Conservation (phyloP, 352 stramenopile species). For the Globisporangium solare region DNA sequence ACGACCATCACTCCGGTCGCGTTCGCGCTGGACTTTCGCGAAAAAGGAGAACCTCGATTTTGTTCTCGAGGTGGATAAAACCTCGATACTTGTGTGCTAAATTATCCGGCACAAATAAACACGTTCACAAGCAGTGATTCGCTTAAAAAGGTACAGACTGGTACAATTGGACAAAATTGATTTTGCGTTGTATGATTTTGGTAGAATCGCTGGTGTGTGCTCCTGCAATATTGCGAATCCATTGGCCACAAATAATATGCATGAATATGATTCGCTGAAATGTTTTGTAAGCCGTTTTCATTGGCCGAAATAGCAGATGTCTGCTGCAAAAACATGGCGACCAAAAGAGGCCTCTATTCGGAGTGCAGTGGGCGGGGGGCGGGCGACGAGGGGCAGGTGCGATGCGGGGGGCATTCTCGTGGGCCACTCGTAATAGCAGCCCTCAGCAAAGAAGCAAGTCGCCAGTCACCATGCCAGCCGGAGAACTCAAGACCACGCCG, state of each 20-base stretch:
- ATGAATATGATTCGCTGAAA: slow-evolving; percentile 21
- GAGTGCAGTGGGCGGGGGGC: neutral
- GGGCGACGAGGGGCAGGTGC: neutral
- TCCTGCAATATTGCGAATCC: neutral
- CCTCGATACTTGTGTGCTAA: no score
- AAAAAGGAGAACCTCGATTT: neutral
- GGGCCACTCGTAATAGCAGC: slow-evolving; percentile 13
- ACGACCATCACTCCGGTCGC: slow-evolving; percentile 5
- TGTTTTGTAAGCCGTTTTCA: neutral
- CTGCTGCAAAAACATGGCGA: slow-evolving; percentile 37
- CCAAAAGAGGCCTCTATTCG: slow-evolving; percentile 5
- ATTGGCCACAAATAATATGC: slow-evolving; percentile 11
- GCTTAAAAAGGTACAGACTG: no score
- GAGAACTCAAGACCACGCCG: slow-evolving; percentile 77
- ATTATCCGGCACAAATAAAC: no score
- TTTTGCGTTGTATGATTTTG: no score
- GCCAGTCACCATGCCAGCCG: slow-evolving; percentile 38
- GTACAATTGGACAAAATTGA: no score
- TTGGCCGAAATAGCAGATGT: slow-evolving; percentile 20
- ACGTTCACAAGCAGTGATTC: no score
- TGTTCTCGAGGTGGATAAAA: no score
- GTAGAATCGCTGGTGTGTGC: no score
- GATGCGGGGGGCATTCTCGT: slow-evolving; percentile 17
- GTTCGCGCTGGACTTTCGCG: slow-evolving; percentile 13
- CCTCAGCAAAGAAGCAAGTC: neutral